phyloP scores from a whole-genome alignment of 495 filamentous ascomycete species.

The Xylaria bambusicola region DNA sequence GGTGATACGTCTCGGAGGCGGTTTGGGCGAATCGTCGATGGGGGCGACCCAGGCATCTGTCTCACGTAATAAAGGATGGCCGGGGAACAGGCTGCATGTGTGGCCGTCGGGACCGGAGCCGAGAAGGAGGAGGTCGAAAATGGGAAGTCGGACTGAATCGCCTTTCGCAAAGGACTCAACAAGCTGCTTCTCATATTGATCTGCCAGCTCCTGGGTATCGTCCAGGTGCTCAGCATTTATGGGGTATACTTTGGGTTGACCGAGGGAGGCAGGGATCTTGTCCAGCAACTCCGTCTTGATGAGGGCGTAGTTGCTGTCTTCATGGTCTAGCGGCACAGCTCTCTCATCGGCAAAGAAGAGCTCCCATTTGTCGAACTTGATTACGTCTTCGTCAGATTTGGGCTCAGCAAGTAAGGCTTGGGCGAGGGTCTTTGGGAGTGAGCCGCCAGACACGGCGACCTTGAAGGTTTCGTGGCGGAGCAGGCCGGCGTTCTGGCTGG shows the following conservation, averaged over 20 bases:
- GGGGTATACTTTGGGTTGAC: slow-evolving; percentile 70
- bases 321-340: slow-evolving; percentile 84
- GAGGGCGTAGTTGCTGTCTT: slow-evolving; percentile 90
- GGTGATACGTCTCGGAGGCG: slow-evolving; percentile 86
- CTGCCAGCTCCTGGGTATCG: slow-evolving; percentile 88
- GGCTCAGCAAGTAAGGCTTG: slow-evolving; percentile 68
- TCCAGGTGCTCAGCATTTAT: slow-evolving; percentile 73
- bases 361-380: slow-evolving; percentile 87
- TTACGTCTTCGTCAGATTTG: slow-evolving; percentile 58
- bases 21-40: slow-evolving; percentile 91
- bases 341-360: slow-evolving; percentile 99
- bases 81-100: slow-evolving; percentile 94
- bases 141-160: slow-evolving; percentile 85
- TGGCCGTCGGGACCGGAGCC: slow-evolving; percentile 96
- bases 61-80: slow-evolving; percentile 83
- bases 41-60: slow-evolving; percentile 88
- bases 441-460: slow-evolving; percentile 91
- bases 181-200: slow-evolving; percentile 88
- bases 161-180: slow-evolving; percentile 80
- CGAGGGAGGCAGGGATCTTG: slow-evolving; percentile 71
- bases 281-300: slow-evolving; percentile 83
- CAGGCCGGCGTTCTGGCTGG: slow-evolving; percentile 74
- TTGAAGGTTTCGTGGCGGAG: slow-evolving; percentile 82
- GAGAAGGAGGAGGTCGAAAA: slow-evolving; percentile 91
- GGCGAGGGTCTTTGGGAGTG: slow-evolving; percentile 83